Evolutionary conservation across 2,329 filamentous ascomycete species (phyloP).

Genomic region (Hypoxylon rubiginosum): DNA sequence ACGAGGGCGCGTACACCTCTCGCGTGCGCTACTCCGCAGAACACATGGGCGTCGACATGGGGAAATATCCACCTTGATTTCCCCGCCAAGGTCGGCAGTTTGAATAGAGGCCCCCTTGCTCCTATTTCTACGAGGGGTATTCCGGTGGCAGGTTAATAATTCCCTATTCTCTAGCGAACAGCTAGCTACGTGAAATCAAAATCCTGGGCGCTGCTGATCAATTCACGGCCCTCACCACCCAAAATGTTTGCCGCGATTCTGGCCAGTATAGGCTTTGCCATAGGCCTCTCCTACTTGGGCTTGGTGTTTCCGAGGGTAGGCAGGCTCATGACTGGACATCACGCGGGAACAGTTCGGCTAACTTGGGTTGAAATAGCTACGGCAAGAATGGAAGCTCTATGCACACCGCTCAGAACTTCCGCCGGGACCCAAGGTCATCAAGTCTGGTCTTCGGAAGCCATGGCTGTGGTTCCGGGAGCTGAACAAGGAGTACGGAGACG

Average conservation of each 20-base stretch:
- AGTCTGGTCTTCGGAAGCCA: slow-evolving; percentile 56
- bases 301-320: slow-evolving; percentile 49
- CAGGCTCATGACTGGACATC: not conserved
- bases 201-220: not conserved
- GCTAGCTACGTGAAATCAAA: not conserved
- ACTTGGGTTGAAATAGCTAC: slow-evolving; percentile 46
- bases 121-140: slow-evolving; percentile 30
- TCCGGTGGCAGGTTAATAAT: slow-evolving; percentile 7
- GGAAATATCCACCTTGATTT: slow-evolving; percentile 39
- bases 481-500: slow-evolving; percentile 56
- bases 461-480: slow-evolving; percentile 60
- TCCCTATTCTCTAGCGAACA: not conserved
- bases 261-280: slow-evolving; percentile 38
- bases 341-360: not conserved
- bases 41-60: slow-evolving; percentile 27
- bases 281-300: slow-evolving; percentile 44
- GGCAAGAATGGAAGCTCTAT: slow-evolving; percentile 57
- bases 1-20: slow-evolving; percentile 11
- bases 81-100: slow-evolving; percentile 45
- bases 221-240: not conserved
- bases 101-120: slow-evolving; percentile 21
- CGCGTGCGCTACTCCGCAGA: slow-evolving; percentile 33
- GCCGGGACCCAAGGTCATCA: slow-evolving; percentile 55
- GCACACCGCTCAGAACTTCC: slow-evolving; percentile 56
- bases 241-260: slow-evolving; percentile 39